These are phyloP conservation scores for Alternaria ventricosa DNA, from an alignment of 2,329 filamentous ascomycete genomes.

Conservation along the genomic window DNA sequence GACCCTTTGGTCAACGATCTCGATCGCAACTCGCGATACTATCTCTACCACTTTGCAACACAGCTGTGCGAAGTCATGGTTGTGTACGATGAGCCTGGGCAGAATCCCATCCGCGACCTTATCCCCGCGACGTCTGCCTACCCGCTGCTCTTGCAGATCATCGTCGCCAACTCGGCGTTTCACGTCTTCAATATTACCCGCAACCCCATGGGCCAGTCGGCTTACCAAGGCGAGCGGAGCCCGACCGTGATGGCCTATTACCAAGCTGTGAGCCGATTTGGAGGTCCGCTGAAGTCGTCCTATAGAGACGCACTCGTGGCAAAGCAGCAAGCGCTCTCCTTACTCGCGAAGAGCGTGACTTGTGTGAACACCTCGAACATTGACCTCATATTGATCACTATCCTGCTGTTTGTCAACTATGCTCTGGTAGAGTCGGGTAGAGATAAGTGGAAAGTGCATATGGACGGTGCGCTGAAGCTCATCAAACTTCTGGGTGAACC, in stretches of 20 bases:
- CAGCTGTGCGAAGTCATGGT: constrained; percentile 63
- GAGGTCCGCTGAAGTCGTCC: constrained; percentile 38
- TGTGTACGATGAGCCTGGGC: constrained; percentile 53
- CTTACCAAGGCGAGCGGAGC: constrained; percentile 40
- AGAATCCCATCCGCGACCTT: constrained; percentile 58
- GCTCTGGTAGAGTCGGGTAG: constrained; percentile 59
- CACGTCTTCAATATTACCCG: constrained; percentile 52
- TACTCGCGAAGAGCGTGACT: constrained; percentile 47
- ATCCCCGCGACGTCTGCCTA: constrained; percentile 54
- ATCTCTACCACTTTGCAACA: constrained; percentile 57
- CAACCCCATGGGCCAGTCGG: constrained; percentile 43
- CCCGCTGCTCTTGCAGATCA: constrained; percentile 54
- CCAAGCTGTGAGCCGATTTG: constrained; percentile 49
- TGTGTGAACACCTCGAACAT: constrained; percentile 39
- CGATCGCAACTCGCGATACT: constrained; percentile 54
- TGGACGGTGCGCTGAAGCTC: constrained; percentile 58
- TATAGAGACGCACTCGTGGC: constrained; percentile 52
- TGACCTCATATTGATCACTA: constrained; percentile 55
- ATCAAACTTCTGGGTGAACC: constrained; percentile 49
- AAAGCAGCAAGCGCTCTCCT: constrained; percentile 56
- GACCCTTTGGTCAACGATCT: constrained; percentile 65
- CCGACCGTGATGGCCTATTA: constrained; percentile 43
- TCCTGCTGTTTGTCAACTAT: constrained; percentile 58
- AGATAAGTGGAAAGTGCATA: constrained; percentile 60
- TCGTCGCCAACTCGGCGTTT: constrained; percentile 57